These are phyloP conservation scores for Allodekkera sacchari DNA, from an alignment of 805 yeast species.

Conservation along the genomic window DNA sequence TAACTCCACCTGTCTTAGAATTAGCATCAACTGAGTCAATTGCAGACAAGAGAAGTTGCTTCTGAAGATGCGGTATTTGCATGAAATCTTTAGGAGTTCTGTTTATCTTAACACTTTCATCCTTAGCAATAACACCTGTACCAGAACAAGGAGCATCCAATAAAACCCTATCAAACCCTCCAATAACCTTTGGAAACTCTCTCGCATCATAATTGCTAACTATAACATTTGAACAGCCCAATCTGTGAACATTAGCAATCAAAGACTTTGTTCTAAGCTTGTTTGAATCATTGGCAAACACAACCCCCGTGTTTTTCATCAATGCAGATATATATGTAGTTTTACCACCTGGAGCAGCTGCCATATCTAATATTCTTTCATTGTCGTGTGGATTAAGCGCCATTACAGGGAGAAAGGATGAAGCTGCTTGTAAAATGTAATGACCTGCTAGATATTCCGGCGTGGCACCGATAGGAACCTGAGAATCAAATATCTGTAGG, in stretches of 20 bases:
- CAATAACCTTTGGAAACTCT: constrained; percentile 96
- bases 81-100: constrained; percentile 95
- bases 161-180: constrained; percentile 92
- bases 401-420: constrained; percentile 95
- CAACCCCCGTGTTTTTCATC: constrained; percentile 97
- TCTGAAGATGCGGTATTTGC: constrained; percentile 93
- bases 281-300: constrained; percentile 95
- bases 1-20: constrained; percentile 85
- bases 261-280: constrained; percentile 93
- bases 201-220: constrained; percentile 98
- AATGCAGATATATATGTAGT: constrained; percentile 90
- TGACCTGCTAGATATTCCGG: constrained; percentile 98
- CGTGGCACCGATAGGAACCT: constrained; percentile 99
- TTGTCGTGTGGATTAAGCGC: constrained; percentile 96
- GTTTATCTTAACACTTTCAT: constrained; percentile 85
- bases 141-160: constrained; percentile 99
- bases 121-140: constrained; percentile 98
- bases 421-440: constrained; percentile 96
- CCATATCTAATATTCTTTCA: constrained; percentile 96
- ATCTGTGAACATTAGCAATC: constrained; percentile 94
- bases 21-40: constrained; percentile 95
- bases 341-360: constrained; percentile 99
- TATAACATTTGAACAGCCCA: constrained; percentile 93
- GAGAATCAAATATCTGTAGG: constrained; percentile 92
- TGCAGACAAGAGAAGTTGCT: constrained; percentile 87